These are phyloP conservation scores for Neofusicoccum sp. DNA, from an alignment of 2,329 filamentous ascomycete species.

Conservation along the genomic window DNA sequence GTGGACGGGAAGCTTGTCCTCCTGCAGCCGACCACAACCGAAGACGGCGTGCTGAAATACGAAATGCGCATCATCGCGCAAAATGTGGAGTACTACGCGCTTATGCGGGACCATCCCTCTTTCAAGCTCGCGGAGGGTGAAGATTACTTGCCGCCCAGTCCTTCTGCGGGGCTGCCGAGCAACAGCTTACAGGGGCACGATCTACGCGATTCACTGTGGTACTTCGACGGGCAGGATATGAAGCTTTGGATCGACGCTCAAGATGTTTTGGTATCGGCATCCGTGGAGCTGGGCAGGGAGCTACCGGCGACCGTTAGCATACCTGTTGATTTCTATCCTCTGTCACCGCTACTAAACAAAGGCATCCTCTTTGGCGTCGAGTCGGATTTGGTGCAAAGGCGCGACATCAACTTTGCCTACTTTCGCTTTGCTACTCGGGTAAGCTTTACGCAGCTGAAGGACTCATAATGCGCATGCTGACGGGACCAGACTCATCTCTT, in stretches of 20 bases:
- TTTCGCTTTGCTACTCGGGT: constrained; percentile 86
- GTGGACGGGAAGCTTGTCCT: constrained; percentile 95
- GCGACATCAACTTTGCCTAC: constrained; percentile 87
- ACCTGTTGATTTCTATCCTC: constrained; percentile 89
- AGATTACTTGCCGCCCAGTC: constrained; percentile 46
- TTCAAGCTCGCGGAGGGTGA: constrained; percentile 49
- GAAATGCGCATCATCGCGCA: constrained; percentile 97
- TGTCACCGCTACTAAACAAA: constrained; percentile 84
- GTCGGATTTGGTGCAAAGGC: constrained; percentile 86
- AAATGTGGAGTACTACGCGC: constrained; percentile 91
- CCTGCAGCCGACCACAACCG: constrained; percentile 80
- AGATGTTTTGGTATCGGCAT: constrained; percentile 72
- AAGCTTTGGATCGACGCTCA: constrained; percentile 87
- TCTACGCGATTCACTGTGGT: constrained; percentile 86
- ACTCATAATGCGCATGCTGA: constrained; percentile 17
- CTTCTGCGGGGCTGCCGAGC: constrained; percentile 41
- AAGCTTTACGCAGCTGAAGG: constrained; percentile 37
- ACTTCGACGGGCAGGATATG: constrained; percentile 84
- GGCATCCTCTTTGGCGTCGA: constrained; percentile 89
- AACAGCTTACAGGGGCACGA: constrained; percentile 50
- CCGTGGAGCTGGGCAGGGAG: constrained; percentile 64
- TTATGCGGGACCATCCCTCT: constrained; percentile 80
- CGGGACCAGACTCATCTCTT: constrained; percentile 82
- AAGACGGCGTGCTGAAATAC: constrained; percentile 85
- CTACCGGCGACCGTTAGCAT: constrained; percentile 73